These are phyloP conservation scores for Hirschioporus abietinus DNA, from an alignment of 768 basidiomycete species.

Conservation along the genomic window DNA sequence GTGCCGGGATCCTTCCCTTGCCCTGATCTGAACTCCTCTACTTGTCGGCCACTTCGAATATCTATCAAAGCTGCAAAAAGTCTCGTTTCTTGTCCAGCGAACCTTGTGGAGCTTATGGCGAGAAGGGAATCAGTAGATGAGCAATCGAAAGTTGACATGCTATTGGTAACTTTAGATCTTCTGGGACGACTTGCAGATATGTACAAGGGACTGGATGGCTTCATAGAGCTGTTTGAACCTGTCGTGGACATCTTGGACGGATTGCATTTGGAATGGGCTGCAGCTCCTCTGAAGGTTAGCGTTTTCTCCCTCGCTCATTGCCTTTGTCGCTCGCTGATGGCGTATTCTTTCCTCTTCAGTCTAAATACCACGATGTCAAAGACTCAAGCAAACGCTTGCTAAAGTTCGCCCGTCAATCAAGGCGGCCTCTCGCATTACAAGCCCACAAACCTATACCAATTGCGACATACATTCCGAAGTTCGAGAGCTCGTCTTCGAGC, in stretches of 20 bases:
- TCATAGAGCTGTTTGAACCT: slow-evolving; percentile 81
- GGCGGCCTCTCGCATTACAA: slow-evolving; percentile 80
- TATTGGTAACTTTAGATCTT: slow-evolving; percentile 58
- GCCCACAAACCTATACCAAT: slow-evolving; percentile 96
- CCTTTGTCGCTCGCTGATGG: slow-evolving; percentile 5
- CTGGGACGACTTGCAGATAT: slow-evolving; percentile 65
- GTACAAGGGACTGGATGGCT: slow-evolving; percentile 75
- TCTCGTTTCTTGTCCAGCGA: slow-evolving; percentile 37
- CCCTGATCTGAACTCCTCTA: slow-evolving; percentile 59
- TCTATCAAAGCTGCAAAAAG: slow-evolving; percentile 33
- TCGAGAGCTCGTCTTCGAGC: slow-evolving; percentile 70
- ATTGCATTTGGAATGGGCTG: slow-evolving; percentile 41
- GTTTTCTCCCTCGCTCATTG: slow-evolving; percentile 7
- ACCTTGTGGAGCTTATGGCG: slow-evolving; percentile 40
- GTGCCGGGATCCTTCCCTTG: slow-evolving; percentile 69
- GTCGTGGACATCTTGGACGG: slow-evolving; percentile 51
- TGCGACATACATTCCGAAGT: slow-evolving; percentile 88
- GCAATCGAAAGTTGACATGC: slow-evolving; percentile 69
- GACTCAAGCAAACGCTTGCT: slow-evolving; percentile 58
- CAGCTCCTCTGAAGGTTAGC: slow-evolving; percentile 53
- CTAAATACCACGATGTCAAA: slow-evolving; percentile 39
- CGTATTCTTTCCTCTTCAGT: slow-evolving; percentile 13
- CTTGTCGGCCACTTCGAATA: slow-evolving; percentile 37
- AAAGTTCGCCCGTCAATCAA: slow-evolving; percentile 65
- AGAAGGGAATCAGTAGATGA: slow-evolving; percentile 30